Conservation (phyloP, 73 alveolate genomes). For the Paramecium bursaria region DNA sequence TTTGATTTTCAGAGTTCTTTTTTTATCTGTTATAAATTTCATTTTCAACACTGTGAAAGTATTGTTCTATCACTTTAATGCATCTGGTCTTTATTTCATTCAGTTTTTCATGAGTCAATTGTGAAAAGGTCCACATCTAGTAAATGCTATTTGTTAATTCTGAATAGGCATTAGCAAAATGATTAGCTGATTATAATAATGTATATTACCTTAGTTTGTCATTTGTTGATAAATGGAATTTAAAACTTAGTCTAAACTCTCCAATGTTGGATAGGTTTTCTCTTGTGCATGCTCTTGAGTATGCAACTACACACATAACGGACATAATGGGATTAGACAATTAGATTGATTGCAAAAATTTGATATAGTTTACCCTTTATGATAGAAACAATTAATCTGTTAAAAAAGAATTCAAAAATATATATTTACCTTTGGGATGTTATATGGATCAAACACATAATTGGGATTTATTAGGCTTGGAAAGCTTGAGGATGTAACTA, state of each 20-base stretch:
- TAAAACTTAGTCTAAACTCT: conserved; percentile 16
- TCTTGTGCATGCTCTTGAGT: conserved; percentile 33
- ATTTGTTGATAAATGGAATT: background rate
- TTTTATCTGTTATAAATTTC: conserved; percentile 36
- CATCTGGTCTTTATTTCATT: conserved; percentile 22
- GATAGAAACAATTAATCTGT: conserved; percentile 37
- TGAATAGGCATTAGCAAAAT: background rate
- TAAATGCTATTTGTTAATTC: background rate
- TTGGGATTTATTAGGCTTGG: background rate
- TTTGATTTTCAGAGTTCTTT: conserved; percentile 17
- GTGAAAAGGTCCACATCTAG: background rate
- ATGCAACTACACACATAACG: conserved; percentile 46
- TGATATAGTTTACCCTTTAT: conserved; percentile 31
- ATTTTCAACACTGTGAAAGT: conserved; percentile 27
- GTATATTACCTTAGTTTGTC: conserved; percentile 9
- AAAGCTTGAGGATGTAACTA: background rate
- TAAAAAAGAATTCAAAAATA: background rate
- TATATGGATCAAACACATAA: conserved; percentile 10
- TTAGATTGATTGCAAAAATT: background rate
- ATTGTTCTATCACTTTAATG: background rate
- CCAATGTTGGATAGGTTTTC: conserved; percentile 33
- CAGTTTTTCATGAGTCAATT: background rate
- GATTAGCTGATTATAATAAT: background rate
- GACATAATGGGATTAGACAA: conserved; percentile 49
- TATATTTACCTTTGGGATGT: conserved; percentile 38